Percentiles rank a stretch among this genome's conserved stretches.
These are phyloP conservation scores for Podaxis sp. DNA, from an alignment of 768 basidiomycete species.

Conservation along the genomic window DNA sequence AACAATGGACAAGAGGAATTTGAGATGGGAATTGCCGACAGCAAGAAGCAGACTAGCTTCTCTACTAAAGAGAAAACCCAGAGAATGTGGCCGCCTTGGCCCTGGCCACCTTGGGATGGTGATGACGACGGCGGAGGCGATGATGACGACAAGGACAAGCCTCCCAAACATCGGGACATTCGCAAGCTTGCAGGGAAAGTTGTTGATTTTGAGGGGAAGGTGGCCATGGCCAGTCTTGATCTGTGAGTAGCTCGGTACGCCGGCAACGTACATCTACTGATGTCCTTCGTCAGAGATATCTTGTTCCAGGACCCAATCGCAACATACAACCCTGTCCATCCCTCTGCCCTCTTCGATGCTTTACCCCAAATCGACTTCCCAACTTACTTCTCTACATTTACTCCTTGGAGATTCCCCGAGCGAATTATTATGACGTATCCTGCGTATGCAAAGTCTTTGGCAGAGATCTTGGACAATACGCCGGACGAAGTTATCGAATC, in stretches of 20 bases:
- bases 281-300: slow-evolving; percentile 43
- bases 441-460: slow-evolving; percentile 64
- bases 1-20: slow-evolving; percentile 46
- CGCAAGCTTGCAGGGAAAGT: slow-evolving; percentile 66
- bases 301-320: slow-evolving; percentile 76
- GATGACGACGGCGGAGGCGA: slow-evolving; percentile 48
- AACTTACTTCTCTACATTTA: slow-evolving; percentile 83
- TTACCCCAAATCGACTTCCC: slow-evolving; percentile 78
- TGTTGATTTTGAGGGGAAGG: slow-evolving; percentile 69
- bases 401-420: slow-evolving; percentile 69
- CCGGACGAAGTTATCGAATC: slow-evolving; percentile 72
- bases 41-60: slow-evolving; percentile 11
- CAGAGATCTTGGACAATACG: slow-evolving; percentile 63
- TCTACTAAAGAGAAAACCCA: slow-evolving; percentile 17
- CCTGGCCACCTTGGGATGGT: slow-evolving; percentile 82
- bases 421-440: slow-evolving; percentile 83
- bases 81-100: slow-evolving; percentile 73
- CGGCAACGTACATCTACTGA: neutral
- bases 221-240: slow-evolving; percentile 80
- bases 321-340: slow-evolving; percentile 81
- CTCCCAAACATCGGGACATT: slow-evolving; percentile 46
- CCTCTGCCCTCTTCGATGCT: slow-evolving; percentile 62
- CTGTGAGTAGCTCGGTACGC: slow-evolving; percentile 39
- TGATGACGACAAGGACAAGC: slow-evolving; percentile 38
- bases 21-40: slow-evolving; percentile 17